These are phyloP conservation scores for Lippia alba DNA, from an alignment of 305 asterid genomes.

Conservation along the genomic window DNA sequence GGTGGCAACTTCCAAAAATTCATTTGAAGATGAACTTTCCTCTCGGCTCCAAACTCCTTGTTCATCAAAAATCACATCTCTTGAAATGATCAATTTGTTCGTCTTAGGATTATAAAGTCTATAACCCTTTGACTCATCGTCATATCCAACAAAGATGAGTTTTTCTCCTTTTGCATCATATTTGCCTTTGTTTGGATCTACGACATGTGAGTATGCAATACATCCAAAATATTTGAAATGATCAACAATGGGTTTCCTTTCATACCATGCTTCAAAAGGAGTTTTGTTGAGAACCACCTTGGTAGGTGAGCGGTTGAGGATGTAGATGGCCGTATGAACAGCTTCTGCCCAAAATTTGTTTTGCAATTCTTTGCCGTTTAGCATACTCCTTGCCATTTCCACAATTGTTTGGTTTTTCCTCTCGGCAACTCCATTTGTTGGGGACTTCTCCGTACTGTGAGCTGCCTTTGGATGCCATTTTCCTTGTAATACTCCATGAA, in stretches of 20 bases:
- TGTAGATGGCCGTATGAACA: background rate
- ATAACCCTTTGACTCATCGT: background rate
- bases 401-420: background rate
- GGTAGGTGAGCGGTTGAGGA: conserved; percentile 16
- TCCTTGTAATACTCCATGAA: conserved; percentile 6
- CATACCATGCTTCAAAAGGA: background rate
- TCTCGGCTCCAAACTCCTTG: background rate
- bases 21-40: background rate
- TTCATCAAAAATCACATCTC: background rate
- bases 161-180: background rate
- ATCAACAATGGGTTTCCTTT: background rate
- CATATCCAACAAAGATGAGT: background rate
- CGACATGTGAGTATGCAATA: conserved; percentile 11
- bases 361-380: background rate
- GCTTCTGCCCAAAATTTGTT: conserved; percentile 24
- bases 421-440: background rate
- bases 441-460: background rate
- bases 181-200: background rate
- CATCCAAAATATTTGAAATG: conserved; percentile 10
- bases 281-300: conserved; percentile 7
- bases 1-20: background rate
- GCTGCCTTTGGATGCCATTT: background rate
- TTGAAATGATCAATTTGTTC: background rate
- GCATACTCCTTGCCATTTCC: background rate
- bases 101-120: background rate